These are phyloP conservation scores for Cryoendolithus antarcticus DNA, from an alignment of 2,329 filamentous ascomycete genomes.

Conservation along the genomic window DNA sequence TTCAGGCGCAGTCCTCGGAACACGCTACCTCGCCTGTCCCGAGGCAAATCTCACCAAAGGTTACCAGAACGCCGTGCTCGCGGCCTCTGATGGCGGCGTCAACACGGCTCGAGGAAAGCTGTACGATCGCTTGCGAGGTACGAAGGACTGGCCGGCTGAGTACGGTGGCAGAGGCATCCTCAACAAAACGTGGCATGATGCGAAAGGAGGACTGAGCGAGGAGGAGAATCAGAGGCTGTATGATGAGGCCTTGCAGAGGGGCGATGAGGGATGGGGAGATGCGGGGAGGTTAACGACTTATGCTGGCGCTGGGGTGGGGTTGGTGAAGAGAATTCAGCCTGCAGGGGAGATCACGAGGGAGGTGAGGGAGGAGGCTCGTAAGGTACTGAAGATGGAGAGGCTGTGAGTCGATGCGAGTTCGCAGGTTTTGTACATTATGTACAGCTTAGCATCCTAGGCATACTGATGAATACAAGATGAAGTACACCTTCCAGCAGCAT, in stretches of 20 bases:
- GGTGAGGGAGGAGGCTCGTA: constrained; percentile 12
- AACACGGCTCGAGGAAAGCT: constrained; percentile 39
- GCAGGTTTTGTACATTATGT: no score
- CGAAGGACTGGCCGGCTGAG: constrained; percentile 42
- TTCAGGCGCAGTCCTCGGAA: constrained; percentile 47
- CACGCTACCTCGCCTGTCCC: constrained; percentile 45
- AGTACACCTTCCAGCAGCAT: no score
- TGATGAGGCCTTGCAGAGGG: constrained; percentile 36
- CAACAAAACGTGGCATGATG: constrained; percentile 40
- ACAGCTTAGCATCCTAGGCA: no score
- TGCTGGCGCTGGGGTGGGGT: constrained; percentile 49
- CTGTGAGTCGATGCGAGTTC: background rate
- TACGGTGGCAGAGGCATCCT: constrained; percentile 48
- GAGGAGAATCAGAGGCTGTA: constrained; percentile 34
- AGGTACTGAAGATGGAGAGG: background rate
- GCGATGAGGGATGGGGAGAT: constrained; percentile 41
- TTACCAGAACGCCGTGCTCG: constrained; percentile 36
- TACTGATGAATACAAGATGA: no score
- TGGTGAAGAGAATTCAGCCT: constrained; percentile 38
- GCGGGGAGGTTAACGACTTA: constrained; percentile 48
- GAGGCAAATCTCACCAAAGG: constrained; percentile 37
- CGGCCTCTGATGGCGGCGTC: constrained; percentile 37
- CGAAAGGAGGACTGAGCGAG: constrained; percentile 26
- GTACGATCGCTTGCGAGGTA: constrained; percentile 44
- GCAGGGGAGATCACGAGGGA: constrained; percentile 42